A percentile compares a stretch with the other conserved stretches of the same genome.
Conservation (phyloP, 306 rosid genomes). For the Inga oerstediana region DNA sequence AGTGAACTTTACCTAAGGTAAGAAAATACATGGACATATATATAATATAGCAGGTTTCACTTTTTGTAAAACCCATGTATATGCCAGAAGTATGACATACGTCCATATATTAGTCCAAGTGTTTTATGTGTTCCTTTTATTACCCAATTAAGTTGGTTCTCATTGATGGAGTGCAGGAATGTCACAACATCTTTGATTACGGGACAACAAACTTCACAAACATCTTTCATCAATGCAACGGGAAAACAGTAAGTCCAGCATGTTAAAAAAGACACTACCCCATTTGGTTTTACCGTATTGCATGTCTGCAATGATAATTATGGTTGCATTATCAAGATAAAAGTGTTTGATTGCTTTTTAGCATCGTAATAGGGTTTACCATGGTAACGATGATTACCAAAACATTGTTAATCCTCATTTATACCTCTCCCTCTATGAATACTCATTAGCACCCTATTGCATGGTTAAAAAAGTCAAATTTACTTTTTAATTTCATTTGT, state of each 20-base stretch:
- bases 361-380: no score
- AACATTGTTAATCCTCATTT: no score
- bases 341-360: no score
- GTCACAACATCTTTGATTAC: conserved; percentile 48
- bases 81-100: not conserved
- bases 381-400: no score
- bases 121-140: not conserved
- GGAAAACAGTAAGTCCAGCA: conserved; percentile 53
- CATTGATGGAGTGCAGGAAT: conserved; percentile 42
- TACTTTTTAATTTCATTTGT: no score
- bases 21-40: not conserved
- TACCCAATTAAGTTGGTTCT: not conserved
- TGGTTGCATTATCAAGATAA: no score
- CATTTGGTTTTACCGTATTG: no score
- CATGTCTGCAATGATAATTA: no score
- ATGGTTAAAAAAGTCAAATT: no score
- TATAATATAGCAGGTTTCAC: not conserved
- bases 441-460: no score
- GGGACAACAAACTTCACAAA: conserved; percentile 46
- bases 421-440: no score
- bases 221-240: conserved; percentile 33
- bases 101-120: not conserved
- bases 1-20: not conserved
- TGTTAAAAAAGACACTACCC: not conserved
- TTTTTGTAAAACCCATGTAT: not conserved